phyloP scores from a whole-genome alignment of 495 filamentous ascomycete genomes.

The Daldinia childiae region DNA sequence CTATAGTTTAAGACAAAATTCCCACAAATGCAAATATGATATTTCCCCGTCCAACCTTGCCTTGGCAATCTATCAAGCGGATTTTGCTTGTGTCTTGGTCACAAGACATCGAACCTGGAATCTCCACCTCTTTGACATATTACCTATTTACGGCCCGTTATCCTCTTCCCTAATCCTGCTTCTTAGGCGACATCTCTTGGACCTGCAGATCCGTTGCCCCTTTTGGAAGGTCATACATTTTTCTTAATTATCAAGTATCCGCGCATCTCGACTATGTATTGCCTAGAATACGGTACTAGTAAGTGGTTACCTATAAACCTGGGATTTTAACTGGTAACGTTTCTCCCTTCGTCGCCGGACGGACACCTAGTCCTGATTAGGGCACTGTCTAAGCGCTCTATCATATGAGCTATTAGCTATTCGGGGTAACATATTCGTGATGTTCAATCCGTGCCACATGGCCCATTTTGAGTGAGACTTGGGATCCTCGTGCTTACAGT shows the following conservation, averaged over 20 bases:
- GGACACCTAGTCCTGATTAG: constrained; percentile 14
- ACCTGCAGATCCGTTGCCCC: constrained; percentile 23
- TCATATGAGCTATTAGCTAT: constrained; percentile 38
- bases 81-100: constrained; percentile 31
- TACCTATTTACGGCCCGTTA: constrained; percentile 30
- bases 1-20: neutral
- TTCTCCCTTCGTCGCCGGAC: constrained; percentile 10
- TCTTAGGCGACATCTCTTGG: constrained; percentile 13
- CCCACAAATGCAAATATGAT: neutral
- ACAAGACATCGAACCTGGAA: constrained; percentile 35
- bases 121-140: constrained; percentile 21
- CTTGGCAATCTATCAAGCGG: neutral
- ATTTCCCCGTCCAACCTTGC: constrained; percentile 18
- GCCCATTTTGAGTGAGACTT: constrained; percentile 19
- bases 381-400: constrained; percentile 4
- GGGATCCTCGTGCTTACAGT: constrained; percentile 33
- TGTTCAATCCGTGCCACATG: constrained; percentile 27
- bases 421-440: constrained; percentile 18
- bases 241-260: constrained; percentile 27
- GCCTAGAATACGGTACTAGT: constrained; percentile 21
- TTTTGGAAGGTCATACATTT: constrained; percentile 39
- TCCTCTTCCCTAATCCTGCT: constrained; percentile 27
- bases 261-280: constrained; percentile 21
- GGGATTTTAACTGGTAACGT: constrained; percentile 29
- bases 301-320: neutral